A percentile compares a stretch with the other conserved stretches of the same genome.
Evolutionary conservation across 2,329 filamentous ascomycete species (phyloP).

Genomic region (Botrytis porri): DNA sequence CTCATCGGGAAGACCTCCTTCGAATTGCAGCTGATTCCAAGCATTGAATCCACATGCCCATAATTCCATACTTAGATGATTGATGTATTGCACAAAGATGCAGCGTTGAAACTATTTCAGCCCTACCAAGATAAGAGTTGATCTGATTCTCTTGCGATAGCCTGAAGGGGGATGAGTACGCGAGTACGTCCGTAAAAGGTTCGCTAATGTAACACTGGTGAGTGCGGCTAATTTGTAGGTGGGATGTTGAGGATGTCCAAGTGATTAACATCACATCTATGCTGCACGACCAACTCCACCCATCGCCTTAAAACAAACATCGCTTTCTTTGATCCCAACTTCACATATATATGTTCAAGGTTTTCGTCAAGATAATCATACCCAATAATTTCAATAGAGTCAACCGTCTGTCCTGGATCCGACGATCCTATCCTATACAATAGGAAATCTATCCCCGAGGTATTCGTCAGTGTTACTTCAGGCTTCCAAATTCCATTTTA

Average conservation of each 20-base stretch:
- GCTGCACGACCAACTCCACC: neutral
- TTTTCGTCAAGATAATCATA: neutral
- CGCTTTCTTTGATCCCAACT: neutral
- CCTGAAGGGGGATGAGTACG: neutral
- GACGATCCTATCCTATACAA: neutral
- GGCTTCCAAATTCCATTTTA: slow-evolving; percentile 19
- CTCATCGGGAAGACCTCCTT: slow-evolving; percentile 34
- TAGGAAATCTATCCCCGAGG: neutral
- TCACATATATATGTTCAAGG: neutral
- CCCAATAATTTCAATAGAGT: neutral
- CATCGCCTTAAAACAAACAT: slow-evolving; percentile 12
- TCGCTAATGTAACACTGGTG: slow-evolving; percentile 5
- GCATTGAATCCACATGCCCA: slow-evolving; percentile 58
- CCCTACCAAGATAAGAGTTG: neutral
- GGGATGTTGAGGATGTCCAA: neutral
- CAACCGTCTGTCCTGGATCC: neutral
- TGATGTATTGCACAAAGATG: neutral
- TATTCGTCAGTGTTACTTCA: slow-evolving; percentile 10
- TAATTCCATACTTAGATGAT: slow-evolving; percentile 43
- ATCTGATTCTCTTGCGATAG: neutral
- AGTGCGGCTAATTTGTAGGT: neutral
- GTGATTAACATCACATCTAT: neutral
- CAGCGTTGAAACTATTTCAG: neutral
- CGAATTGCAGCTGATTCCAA: slow-evolving; percentile 53
- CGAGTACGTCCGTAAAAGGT: neutral